phyloP scores from a whole-genome alignment of 768 basidiomycete genomes.

The Crassisporium funariophilum region DNA sequence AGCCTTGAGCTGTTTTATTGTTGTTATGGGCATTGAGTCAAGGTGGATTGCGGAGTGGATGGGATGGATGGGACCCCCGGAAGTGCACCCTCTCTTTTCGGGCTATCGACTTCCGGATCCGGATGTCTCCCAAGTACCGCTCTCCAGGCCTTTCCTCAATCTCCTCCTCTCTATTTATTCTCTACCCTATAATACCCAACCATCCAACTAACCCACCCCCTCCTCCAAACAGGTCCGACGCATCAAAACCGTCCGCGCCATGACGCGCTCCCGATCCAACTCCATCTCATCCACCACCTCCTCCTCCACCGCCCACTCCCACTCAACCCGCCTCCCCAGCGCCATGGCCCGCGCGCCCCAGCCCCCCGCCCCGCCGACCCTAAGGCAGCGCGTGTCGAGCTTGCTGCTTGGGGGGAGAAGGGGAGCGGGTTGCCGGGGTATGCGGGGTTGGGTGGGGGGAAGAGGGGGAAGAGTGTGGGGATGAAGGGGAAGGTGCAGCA shows the following conservation, averaged over 20 bases:
- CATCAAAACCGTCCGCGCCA: constrained; percentile 61
- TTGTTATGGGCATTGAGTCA: no score
- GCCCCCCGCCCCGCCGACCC: constrained; percentile 23
- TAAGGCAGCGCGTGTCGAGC: constrained; percentile 36
- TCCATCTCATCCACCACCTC: constrained; percentile 33
- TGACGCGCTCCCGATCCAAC: constrained; percentile 41
- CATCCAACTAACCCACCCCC: constrained; percentile 1
- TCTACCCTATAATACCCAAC: constrained; percentile 2
- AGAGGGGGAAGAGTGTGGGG: constrained; percentile 13
- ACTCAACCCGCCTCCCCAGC: constrained; percentile 24
- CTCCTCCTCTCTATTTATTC: constrained; percentile 1
- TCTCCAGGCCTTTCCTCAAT: constrained; percentile 3
- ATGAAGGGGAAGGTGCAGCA: constrained; percentile 32
- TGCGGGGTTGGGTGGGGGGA: constrained; percentile 8
- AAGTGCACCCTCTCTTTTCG: no score
- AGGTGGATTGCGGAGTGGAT: no score
- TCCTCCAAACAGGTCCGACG: constrained; percentile 57
- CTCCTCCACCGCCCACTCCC: constrained; percentile 21
- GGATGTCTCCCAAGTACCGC: neutral
- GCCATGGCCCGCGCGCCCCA: constrained; percentile 33
- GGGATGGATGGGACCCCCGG: no score
- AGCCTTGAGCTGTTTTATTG: no score
- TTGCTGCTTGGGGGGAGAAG: constrained; percentile 39
- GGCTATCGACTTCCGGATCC: neutral
- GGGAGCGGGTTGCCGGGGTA: constrained; percentile 38